Evolutionary conservation across 257 asterid genomes (phyloP).

Genomic region (Solanum appendiculatum): DNA sequence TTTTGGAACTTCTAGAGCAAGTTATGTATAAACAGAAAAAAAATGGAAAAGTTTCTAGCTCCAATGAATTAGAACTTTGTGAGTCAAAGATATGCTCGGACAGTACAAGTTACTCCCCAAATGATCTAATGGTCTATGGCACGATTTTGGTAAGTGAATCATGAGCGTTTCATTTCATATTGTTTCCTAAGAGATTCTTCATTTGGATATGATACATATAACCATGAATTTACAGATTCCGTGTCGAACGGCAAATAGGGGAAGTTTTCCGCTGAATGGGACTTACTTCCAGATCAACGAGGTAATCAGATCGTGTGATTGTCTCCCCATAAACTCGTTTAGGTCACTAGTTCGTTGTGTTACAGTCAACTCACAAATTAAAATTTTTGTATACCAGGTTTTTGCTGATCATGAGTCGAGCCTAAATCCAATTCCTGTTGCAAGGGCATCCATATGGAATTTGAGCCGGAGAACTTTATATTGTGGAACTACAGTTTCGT

Average conservation of each 20-base stretch:
- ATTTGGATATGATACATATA: background rate
- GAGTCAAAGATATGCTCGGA: background rate
- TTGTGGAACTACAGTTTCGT: constrained; percentile 35
- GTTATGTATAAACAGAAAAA: background rate
- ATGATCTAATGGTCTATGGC: constrained; percentile 16
- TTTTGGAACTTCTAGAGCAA: background rate
- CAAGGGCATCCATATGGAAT: constrained; percentile 20
- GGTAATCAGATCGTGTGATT: constrained; percentile 21
- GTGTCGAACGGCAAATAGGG: constrained; percentile 46
- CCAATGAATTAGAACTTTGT: background rate
- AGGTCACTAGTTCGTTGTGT: background rate
- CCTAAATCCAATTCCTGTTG: constrained; percentile 28
- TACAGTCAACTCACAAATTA: background rate
- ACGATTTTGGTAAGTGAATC: constrained; percentile 42
- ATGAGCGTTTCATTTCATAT: background rate
- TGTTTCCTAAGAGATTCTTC: background rate
- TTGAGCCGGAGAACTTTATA: constrained; percentile 16
- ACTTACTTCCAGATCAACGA: constrained; percentile 75
- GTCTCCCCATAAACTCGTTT: background rate
- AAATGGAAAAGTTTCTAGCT: background rate
- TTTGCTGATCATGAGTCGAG: constrained; percentile 63
- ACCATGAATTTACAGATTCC: constrained; percentile 36
- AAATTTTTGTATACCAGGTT: constrained; percentile 21
- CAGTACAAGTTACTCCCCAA: background rate
- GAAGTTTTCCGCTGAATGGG: constrained; percentile 66